Evolutionary conservation across 2,329 filamentous ascomycete genomes (phyloP).

Genomic region (Colletotrichum gigasporum): DNA sequence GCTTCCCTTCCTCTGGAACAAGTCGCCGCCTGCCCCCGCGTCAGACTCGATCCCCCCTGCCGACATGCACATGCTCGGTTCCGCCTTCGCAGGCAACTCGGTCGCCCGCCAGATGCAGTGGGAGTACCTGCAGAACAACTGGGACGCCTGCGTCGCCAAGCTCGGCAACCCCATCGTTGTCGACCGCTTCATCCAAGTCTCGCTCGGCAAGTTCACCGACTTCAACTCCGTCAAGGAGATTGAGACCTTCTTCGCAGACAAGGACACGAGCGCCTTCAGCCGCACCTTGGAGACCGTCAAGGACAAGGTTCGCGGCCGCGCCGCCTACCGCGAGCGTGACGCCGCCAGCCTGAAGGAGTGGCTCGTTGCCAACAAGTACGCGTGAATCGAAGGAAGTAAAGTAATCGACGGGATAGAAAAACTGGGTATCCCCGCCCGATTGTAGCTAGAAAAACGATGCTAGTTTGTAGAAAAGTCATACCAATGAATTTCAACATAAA

Average conservation of each 20-base stretch:
- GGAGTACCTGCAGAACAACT: constrained; percentile 87
- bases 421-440: background rate
- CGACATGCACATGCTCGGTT: constrained; percentile 87
- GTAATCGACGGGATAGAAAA: background rate
- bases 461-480: constrained; percentile 1
- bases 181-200: constrained; percentile 85
- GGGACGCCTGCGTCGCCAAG: constrained; percentile 76
- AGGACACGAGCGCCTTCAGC: constrained; percentile 88
- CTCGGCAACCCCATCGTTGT: constrained; percentile 87
- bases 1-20: constrained; percentile 82
- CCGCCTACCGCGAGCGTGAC: constrained; percentile 84
- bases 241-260: constrained; percentile 82
- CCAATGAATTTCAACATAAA: no score
- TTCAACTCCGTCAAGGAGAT: constrained; percentile 78
- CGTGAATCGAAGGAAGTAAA: constrained; percentile 10
- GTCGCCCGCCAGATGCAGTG: constrained; percentile 80
- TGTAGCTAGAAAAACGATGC: constrained; percentile 8
- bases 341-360: constrained; percentile 78
- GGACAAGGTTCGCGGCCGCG: constrained; percentile 86
- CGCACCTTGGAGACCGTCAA: constrained; percentile 85
- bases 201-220: constrained; percentile 82
- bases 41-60: constrained; percentile 78
- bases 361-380: constrained; percentile 66
- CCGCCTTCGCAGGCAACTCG: constrained; percentile 76
- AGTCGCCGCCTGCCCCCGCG: constrained; percentile 57